Conservation (phyloP, 2,329 filamentous ascomycete genomes). For the Hypoxylon sp. region DNA sequence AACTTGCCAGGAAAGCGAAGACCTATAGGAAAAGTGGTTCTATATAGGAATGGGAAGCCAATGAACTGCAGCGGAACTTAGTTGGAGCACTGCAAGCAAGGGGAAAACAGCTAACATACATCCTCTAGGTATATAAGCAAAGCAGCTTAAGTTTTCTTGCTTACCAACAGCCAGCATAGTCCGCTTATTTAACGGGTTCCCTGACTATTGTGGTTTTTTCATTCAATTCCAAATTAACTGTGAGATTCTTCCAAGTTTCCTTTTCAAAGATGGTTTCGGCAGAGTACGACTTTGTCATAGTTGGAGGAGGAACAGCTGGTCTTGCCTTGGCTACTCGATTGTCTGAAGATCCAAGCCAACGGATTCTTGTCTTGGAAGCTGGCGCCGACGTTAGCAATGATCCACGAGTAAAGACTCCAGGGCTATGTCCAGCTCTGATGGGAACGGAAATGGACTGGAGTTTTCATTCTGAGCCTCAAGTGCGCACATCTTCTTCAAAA, state of each 20-base stretch:
- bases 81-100: not conserved
- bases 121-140: not conserved
- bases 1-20: too few relatives aligned
- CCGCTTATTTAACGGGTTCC: not conserved
- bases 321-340: conserved; percentile 36
- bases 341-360: conserved; percentile 29
- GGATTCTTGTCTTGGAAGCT: conserved; percentile 40
- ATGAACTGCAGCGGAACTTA: too few relatives aligned
- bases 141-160: not conserved
- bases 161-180: not conserved
- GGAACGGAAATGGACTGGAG: conserved; percentile 30
- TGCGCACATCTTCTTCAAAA: not conserved
- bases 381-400: conserved; percentile 33
- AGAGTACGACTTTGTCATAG: conserved; percentile 26
- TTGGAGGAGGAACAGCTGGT: conserved; percentile 33
- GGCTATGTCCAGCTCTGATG: conserved; percentile 14
- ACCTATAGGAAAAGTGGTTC: too few relatives aligned
- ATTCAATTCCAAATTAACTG: not conserved
- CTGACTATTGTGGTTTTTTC: not conserved
- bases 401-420: conserved; percentile 29
- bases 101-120: not conserved
- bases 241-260: not conserved
- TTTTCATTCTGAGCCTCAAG: conserved; percentile 31
- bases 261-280: not conserved
- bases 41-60: too few relatives aligned